These are phyloP conservation scores for Candida tunisiensis DNA, from an alignment of 1,139 yeast genomes.

Conservation along the genomic window DNA sequence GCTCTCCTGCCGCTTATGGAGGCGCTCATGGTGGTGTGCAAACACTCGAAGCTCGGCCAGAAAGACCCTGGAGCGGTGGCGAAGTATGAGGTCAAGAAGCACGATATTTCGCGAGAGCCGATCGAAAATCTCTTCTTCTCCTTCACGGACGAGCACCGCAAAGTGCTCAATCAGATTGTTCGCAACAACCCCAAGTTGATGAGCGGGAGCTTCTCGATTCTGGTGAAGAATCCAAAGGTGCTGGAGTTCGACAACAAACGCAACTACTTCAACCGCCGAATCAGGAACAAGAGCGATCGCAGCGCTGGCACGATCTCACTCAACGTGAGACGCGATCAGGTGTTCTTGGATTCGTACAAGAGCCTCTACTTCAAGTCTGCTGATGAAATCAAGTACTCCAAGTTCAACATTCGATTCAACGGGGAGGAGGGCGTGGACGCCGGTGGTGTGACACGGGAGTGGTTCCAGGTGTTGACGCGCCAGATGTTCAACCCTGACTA, in stretches of 20 bases:
- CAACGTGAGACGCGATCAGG: constrained; percentile 74
- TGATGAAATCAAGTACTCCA: constrained; percentile 58
- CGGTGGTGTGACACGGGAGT: constrained; percentile 94
- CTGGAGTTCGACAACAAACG: constrained; percentile 91
- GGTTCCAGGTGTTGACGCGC: constrained; percentile 89
- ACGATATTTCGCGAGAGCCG: constrained; percentile 56
- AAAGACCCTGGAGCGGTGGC: constrained; percentile 13
- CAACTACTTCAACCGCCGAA: constrained; percentile 61
- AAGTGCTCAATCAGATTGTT: constrained; percentile 82
- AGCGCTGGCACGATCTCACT: constrained; percentile 35
- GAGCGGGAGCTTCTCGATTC: constrained; percentile 92
- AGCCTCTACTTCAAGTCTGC: constrained; percentile 66
- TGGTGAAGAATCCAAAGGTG: constrained; percentile 79
- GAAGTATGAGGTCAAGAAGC: constrained; percentile 39
- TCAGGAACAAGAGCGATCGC: constrained; percentile 15
- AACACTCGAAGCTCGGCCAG: constrained; percentile 41
- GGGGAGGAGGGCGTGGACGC: constrained; percentile 98
- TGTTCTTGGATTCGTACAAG: constrained; percentile 80
- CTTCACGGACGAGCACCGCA: constrained; percentile 82
- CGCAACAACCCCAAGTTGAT: constrained; percentile 80
- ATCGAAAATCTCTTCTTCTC: constrained; percentile 68
- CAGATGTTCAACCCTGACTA: constrained; percentile 97
- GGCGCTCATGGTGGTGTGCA: constrained; percentile 88
- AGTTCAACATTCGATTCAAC: constrained; percentile 64
- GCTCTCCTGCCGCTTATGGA: constrained; percentile 78